phyloP scores from a whole-genome alignment of 2,329 filamentous ascomycete species.

The Fusarium liriodendri region DNA sequence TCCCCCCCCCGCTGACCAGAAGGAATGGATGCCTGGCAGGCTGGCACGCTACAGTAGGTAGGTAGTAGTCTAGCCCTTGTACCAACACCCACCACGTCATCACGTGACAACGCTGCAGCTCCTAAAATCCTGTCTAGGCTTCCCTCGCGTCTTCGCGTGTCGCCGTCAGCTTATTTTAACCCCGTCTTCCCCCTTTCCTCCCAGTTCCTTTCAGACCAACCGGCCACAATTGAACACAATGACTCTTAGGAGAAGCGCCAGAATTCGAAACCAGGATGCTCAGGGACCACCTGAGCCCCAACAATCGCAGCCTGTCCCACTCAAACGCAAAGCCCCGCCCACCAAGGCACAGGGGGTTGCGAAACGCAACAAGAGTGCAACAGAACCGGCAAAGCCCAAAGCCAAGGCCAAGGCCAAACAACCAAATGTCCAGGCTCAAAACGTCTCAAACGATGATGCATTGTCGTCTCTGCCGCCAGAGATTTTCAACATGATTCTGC shows the following conservation, averaged over 20 bases:
- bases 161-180: background rate
- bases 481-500: slow-evolving; percentile 26
- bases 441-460: background rate
- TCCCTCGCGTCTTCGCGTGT: background rate
- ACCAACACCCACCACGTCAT: too few relatives aligned
- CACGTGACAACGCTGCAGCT: background rate
- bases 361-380: background rate
- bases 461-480: slow-evolving; percentile 23
- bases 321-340: slow-evolving; percentile 9
- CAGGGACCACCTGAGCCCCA: background rate
- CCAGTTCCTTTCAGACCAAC: background rate
- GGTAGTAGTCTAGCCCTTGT: too few relatives aligned
- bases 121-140: background rate
- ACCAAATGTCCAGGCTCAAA: background rate
- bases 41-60: too few relatives aligned
- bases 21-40: too few relatives aligned
- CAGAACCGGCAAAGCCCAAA: background rate
- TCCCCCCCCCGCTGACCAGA: too few relatives aligned
- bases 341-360: background rate
- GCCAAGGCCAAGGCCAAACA: background rate
- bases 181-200: background rate
- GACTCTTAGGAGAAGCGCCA: slow-evolving; percentile 24
- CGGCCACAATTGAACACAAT: background rate
- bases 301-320: background rate
- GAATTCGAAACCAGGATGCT: background rate